These are phyloP conservation scores for Fagopyrum esculentum DNA, from an alignment of 148 eudicot genomes.

Conservation along the genomic window DNA sequence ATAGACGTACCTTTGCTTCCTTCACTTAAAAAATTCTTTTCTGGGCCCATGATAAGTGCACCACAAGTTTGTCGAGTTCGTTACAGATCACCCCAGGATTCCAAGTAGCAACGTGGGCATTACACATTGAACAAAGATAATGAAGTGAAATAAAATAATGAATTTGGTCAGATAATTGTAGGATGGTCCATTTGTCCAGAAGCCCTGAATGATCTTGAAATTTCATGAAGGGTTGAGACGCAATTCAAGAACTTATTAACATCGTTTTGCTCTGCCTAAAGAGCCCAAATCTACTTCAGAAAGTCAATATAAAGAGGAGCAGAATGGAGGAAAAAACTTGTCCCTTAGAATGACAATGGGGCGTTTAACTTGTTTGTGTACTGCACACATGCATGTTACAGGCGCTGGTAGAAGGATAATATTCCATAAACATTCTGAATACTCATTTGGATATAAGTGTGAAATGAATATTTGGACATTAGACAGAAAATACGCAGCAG, in stretches of 20 bases:
- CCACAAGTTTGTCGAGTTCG: not conserved
- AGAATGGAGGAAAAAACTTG: not conserved
- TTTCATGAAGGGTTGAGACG: not conserved
- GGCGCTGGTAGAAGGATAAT: constrained; percentile 3
- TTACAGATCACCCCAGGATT: not conserved
- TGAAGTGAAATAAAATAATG: not conserved
- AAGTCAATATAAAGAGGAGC: not conserved
- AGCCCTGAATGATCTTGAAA: not conserved
- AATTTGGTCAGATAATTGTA: not conserved
- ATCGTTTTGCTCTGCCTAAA: not conserved
- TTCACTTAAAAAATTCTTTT: not conserved
- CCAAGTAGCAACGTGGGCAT: not conserved
- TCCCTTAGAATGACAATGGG: not conserved
- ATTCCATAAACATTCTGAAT: not conserved
- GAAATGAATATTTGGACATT: not conserved
- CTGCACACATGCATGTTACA: not conserved
- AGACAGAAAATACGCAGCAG: not conserved
- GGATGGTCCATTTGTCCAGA: not conserved
- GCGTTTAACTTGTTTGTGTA: not conserved
- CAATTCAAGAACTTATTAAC: not conserved
- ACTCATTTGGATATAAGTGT: not conserved
- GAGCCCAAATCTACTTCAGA: not conserved
- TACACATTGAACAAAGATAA: not conserved
- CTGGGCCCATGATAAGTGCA: not conserved
- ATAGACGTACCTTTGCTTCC: constrained; percentile 3